Conservation (phyloP, 495 filamentous ascomycete genomes). For the Xylaria bambusicola region DNA sequence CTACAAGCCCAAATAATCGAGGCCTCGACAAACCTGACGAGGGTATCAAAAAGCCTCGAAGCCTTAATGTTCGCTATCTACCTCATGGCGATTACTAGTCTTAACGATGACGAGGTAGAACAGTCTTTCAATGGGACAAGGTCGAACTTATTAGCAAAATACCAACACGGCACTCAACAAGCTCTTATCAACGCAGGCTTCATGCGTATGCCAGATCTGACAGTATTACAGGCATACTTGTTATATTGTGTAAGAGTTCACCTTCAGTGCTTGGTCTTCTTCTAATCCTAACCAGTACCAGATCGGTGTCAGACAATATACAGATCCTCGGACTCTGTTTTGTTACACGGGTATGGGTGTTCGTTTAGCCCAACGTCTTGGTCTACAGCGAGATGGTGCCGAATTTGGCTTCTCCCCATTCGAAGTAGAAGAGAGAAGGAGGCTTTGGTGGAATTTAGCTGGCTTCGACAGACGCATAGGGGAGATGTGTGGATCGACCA, state of each 20-base stretch:
- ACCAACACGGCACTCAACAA: slow-evolving; percentile 54
- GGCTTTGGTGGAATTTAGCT: slow-evolving; percentile 73
- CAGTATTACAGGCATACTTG: slow-evolving; percentile 56
- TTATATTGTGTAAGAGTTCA: slow-evolving; percentile 53
- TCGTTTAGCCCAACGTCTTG: slow-evolving; percentile 67
- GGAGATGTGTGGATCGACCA: slow-evolving; percentile 65
- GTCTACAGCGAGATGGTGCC: slow-evolving; percentile 65
- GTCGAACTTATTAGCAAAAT: slow-evolving; percentile 45
- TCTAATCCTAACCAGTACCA: slow-evolving; percentile 34
- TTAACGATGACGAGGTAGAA: slow-evolving; percentile 54
- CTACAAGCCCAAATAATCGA: slow-evolving; percentile 56
- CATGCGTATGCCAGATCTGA: slow-evolving; percentile 55
- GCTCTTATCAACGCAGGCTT: slow-evolving; percentile 59
- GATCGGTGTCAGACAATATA: slow-evolving; percentile 47
- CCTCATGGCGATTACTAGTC: slow-evolving; percentile 51
- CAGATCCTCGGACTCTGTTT: slow-evolving; percentile 51
- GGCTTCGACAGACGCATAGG: slow-evolving; percentile 64
- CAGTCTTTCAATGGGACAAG: slow-evolving; percentile 51
- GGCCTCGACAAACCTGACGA: slow-evolving; percentile 47
- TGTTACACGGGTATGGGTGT: slow-evolving; percentile 65
- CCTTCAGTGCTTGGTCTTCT: slow-evolving; percentile 9
- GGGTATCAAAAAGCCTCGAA: slow-evolving; percentile 52
- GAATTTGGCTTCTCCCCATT: slow-evolving; percentile 65
- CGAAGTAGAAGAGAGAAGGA: slow-evolving; percentile 66
- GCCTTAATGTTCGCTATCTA: slow-evolving; percentile 62